Evolutionary conservation across 148 eudicot species (phyloP), one percentile per base, ranked within the genome.

Genomic region (Hydrangea macrophylla): DNA sequence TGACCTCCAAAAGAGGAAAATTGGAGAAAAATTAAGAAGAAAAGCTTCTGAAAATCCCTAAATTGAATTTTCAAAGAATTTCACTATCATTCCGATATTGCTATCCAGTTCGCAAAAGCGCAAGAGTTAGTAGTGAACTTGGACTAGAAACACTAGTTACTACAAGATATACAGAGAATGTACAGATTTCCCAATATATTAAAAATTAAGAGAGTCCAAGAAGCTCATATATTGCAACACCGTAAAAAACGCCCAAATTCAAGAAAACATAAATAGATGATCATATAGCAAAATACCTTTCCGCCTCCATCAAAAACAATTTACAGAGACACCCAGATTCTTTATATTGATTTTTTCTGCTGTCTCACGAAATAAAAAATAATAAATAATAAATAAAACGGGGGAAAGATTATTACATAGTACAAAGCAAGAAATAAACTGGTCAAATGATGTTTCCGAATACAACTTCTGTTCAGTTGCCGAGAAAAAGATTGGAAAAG

Each of bases 221-320:
- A 42, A 42, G 17, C 17, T 42, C 48, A 42, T 7, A 42, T 18
- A 42, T 11, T 11, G 17, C n/a, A 42, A 42, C 17, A 42, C 6
- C 17, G 17, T 42, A 42, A 11, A 1, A 39, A 7, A 39, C 12
- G 12, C 12, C 8, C 12, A 39, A 7, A 39, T 39, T 7, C 12
- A 39, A 7, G 12, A 7, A 39, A 7, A 39, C 7, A 39, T 39
- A 39, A 1, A 42, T 48, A 48, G 6, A 48, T 48, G 53, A 18
- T 6, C 53, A 48, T 2, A 11, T n/a, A 48, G 20, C 7, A 51
- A 40, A 59, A 67, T 67, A 73, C 76, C 76, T 73, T 58, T 66
- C 76, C 27, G 60, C 9, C 67, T 73, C 76, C 76, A 73, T 73
- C 27, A 55, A 53, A 24, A 37, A 18, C 71, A n/a, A 27, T 15